A percentile compares a stretch with the other conserved stretches of the same genome.
phyloP scores from a whole-genome alignment of 768 basidiomycete genomes.

The Grammothele lineata region DNA sequence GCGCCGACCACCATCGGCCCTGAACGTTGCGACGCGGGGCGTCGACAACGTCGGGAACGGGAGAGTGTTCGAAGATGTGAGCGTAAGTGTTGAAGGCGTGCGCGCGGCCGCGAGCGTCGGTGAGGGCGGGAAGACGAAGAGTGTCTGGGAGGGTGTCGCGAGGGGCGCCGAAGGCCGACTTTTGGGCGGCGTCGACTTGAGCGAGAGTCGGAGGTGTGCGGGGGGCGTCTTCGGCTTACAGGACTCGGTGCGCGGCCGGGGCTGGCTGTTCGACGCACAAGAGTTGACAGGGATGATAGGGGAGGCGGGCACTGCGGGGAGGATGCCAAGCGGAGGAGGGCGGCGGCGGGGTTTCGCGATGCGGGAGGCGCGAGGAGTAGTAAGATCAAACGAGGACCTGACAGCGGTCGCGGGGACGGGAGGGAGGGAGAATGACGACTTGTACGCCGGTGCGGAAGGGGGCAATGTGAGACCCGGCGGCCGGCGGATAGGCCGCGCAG shows the following conservation, averaged over 20 bases:
- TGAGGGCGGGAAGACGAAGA: constrained; percentile 85
- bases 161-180: constrained; percentile 16
- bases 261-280: constrained; percentile 34
- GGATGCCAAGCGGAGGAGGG: constrained; percentile 53
- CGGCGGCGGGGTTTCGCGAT: constrained; percentile 51
- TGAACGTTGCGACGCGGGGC: constrained; percentile 68
- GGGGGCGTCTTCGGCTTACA: constrained; percentile 54
- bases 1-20: constrained; percentile 59
- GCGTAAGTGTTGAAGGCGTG: constrained; percentile 79
- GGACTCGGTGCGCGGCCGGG: constrained; percentile 50
- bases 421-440: constrained; percentile 51
- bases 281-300: constrained; percentile 52
- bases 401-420: constrained; percentile 51
- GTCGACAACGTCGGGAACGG: constrained; percentile 59
- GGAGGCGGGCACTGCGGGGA: constrained; percentile 73
- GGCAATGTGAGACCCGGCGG: constrained; percentile 16
- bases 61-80: constrained; percentile 57
- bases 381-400: constrained; percentile 45
- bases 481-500: constrained; percentile 21
- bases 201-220: constrained; percentile 41
- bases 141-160: constrained; percentile 71
- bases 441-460: constrained; percentile 34
- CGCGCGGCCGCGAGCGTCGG: constrained; percentile 45
- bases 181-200: constrained; percentile 21
- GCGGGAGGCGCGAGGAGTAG: constrained; percentile 22